Evolutionary conservation across 2,329 filamentous ascomycete species (phyloP).

Genomic region (Fusarium drepaniforme): DNA sequence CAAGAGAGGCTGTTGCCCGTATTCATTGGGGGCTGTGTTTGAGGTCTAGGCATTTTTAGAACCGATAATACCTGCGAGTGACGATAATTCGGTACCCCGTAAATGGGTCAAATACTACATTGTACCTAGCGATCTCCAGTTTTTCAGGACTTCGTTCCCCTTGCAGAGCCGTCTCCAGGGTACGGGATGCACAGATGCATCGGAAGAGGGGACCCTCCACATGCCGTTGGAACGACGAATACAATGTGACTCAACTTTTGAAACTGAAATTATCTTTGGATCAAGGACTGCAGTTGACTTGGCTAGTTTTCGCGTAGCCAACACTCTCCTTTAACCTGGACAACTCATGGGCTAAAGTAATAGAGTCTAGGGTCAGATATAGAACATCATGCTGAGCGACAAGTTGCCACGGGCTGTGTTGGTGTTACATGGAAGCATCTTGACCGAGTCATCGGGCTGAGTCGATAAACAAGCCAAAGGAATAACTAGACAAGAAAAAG

Average conservation of each 20-base stretch:
- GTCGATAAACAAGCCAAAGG: background rate
- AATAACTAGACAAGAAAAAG: background rate
- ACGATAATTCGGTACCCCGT: background rate
- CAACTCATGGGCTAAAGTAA: background rate
- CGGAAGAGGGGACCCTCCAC: background rate
- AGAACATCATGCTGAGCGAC: conserved; percentile 20
- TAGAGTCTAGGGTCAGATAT: conserved; percentile 21
- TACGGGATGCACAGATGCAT: conserved; percentile 5
- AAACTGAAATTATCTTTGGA: background rate
- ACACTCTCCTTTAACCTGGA: background rate
- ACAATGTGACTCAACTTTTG: background rate
- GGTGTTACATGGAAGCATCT: background rate
- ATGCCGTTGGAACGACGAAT: background rate
- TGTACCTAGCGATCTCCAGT: background rate
- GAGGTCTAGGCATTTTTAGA: background rate
- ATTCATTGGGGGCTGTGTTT: conserved; percentile 1
- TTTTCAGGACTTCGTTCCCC: background rate
- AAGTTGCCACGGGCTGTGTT: conserved; percentile 13
- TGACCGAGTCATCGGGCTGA: background rate
- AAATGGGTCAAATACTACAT: background rate
- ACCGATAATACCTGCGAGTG: background rate
- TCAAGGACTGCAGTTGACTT: background rate
- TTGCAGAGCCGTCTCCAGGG: background rate
- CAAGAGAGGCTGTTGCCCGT: background rate
- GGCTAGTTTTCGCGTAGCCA: background rate